These are phyloP conservation scores for Arabidopsis hybrid DNA, from an alignment of 441 rosid species.

Conservation along the genomic window DNA sequence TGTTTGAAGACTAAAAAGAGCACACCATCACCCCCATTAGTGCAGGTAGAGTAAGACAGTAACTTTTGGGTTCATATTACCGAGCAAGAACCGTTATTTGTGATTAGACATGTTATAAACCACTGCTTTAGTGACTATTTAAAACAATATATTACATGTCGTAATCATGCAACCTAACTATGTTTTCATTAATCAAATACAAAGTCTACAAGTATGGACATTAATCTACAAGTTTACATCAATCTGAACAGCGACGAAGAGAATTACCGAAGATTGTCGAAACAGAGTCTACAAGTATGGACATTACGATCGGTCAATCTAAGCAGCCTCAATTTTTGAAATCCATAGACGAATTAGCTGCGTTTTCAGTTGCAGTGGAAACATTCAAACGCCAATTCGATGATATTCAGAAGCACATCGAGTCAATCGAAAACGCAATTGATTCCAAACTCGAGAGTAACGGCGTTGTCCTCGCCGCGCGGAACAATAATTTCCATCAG, in stretches of 20 bases:
- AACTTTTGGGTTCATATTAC: too few species aligned
- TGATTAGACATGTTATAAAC: too few species aligned
- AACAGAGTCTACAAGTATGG: not conserved
- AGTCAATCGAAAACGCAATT: constrained; percentile 53
- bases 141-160: too few species aligned
- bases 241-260: constrained; percentile 15
- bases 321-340: constrained; percentile 43
- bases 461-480: constrained; percentile 5
- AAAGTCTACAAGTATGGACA: too few species aligned
- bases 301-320: not conserved
- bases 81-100: too few species aligned
- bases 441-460: constrained; percentile 47
- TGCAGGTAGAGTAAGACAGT: not conserved
- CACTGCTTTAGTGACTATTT: too few species aligned
- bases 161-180: too few species aligned
- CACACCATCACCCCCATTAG: not conserved
- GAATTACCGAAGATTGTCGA: not conserved
- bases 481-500: too few species aligned
- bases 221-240: too few species aligned
- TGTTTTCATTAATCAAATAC: too few species aligned
- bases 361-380: constrained; percentile 51
- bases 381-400: constrained; percentile 54
- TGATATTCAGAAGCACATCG: constrained; percentile 62
- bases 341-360: constrained; percentile 50
- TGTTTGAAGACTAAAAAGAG: not conserved